Conservation (phyloP, 805 yeast genomes). For the Lachancea quebecensis region DNA sequence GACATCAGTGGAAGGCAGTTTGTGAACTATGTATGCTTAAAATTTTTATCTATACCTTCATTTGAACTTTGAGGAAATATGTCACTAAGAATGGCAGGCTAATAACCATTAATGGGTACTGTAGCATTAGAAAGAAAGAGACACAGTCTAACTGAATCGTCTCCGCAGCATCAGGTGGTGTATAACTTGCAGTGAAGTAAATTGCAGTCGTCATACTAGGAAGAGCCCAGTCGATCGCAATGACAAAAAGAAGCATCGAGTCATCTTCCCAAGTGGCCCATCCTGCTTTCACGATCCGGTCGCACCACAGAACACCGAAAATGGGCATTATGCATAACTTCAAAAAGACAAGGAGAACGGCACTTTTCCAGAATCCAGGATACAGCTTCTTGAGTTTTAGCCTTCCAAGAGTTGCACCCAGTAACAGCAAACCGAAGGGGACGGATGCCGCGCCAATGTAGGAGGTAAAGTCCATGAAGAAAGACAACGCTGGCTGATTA, state of each 20-base stretch:
- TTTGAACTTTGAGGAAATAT: conserved; percentile 30
- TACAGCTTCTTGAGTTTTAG: conserved; percentile 56
- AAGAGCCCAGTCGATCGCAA: conserved; percentile 67
- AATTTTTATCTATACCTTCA: conserved; percentile 18
- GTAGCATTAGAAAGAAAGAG: conserved; percentile 67
- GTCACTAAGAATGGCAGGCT: conserved; percentile 60
- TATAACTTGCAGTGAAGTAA: conserved; percentile 79
- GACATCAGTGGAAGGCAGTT: no score
- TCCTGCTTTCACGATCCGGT: conserved; percentile 57
- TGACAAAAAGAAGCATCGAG: conserved; percentile 61
- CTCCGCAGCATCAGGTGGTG: conserved; percentile 51
- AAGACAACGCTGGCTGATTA: conserved; percentile 73
- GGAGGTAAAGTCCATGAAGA: conserved; percentile 70
- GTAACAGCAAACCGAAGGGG: conserved; percentile 74
- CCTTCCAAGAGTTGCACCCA: conserved; percentile 88
- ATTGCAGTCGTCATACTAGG: conserved; percentile 89
- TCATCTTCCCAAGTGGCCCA: conserved; percentile 49
- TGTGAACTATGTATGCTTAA: not conserved
- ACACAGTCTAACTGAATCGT: conserved; percentile 71
- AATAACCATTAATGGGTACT: conserved; percentile 60
- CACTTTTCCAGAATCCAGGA: conserved; percentile 60
- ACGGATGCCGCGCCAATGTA: conserved; percentile 87
- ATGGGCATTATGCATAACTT: conserved; percentile 73
- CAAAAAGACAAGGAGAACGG: conserved; percentile 47
- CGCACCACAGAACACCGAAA: conserved; percentile 60